Evolutionary conservation across 805 yeast species (phyloP), one percentile per base, ranked within the genome.

Genomic region (Candida succiphila): DNA sequence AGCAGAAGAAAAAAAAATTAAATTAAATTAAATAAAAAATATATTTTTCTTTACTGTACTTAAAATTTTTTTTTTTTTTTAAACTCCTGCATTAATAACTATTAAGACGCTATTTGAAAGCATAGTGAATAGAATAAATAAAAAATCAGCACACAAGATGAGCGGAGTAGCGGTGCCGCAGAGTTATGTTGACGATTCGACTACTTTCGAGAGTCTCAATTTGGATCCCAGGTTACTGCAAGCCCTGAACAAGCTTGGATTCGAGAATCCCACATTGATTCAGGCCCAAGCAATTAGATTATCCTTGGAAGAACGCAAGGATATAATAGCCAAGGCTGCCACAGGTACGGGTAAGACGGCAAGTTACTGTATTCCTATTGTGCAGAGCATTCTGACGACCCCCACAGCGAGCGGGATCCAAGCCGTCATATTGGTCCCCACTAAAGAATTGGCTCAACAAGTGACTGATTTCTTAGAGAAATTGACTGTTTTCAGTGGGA

Each of bases 301-400:
- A 32, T 96, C 98, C 1, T 60, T 92, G 34, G 82, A 85, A 42
- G 92, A 89, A 44, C 83, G 80, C 51, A 79, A 87, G 61, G 96
- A 89, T 54, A 81, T 89, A 42, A 80, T 89, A 30, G 96, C 96
- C 25, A 78, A 83, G 52, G 96, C 97, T 6, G 76, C 85, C 18
- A 89, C 98, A 0, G 98, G 98, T 4, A 82, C 95, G 7, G 97
- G 97, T 43, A 89, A 89, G 57, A 89, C 97, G 0, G 83, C 85
- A 9, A 94, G 96, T 2, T 89, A 89, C 52, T 60, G 80, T 41
- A 70, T 89, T 31, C 98, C 98, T 6, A 78, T 92, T 14, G 56
- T 92, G 27, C 94, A 92, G 54, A 69, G 76, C 27, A 71, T 92
- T 27, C 61, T 89, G 38, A 60, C 64, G 17, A 62, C 60, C 29